These are phyloP conservation scores for Acer campestre DNA, from an alignment of 345 rosid genomes.

Conservation along the genomic window DNA sequence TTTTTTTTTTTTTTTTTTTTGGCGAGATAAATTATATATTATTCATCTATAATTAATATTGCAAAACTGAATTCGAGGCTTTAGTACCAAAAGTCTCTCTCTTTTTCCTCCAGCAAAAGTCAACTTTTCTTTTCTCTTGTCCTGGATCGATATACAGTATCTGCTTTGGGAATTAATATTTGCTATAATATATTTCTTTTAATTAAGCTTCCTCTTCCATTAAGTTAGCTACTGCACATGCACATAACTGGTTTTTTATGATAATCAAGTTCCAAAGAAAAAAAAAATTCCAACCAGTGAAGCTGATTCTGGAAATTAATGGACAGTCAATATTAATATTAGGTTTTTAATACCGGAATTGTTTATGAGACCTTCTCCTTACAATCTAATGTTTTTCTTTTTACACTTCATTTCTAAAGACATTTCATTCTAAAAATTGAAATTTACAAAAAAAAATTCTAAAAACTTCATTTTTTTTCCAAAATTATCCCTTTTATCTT, in stretches of 20 bases:
- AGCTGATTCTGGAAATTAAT: background rate
- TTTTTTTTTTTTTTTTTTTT: background rate
- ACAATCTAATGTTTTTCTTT: no score
- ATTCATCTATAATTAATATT: background rate
- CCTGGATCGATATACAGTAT: background rate
- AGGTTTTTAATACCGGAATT: no score
- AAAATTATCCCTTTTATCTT: no score
- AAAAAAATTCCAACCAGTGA: no score
- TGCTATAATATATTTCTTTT: background rate
- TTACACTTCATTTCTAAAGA: no score
- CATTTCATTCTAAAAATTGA: no score
- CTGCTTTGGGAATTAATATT: background rate
- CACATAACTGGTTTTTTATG: background rate
- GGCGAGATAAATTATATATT: background rate
- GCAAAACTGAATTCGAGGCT: background rate
- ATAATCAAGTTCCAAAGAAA: background rate
- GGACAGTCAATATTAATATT: no score
- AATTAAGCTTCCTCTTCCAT: slow-evolving; percentile 21
- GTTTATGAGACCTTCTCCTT: no score
- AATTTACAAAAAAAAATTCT: no score
- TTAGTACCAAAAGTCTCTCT: background rate
- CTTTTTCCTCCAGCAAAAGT: background rate
- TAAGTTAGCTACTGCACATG: slow-evolving; percentile 29
- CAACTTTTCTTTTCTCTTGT: background rate
- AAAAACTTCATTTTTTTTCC: no score